Evolutionary conservation across 352 stramenopile genomes (phyloP), one percentile per base, ranked within the genome.

Genomic region (Globisporangium irregulare): DNA sequence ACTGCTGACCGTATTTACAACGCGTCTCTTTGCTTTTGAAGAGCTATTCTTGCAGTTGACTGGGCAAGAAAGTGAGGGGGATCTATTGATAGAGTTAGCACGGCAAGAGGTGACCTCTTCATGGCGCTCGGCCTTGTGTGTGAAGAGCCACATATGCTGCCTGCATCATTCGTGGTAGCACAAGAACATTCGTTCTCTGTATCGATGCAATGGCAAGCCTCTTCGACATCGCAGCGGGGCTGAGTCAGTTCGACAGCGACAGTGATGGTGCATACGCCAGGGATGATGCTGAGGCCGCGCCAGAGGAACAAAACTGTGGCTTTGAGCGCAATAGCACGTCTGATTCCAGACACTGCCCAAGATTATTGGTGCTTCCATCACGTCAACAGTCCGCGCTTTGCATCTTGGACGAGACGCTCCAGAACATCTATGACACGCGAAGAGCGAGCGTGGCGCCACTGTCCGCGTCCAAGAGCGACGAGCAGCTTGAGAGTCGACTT

Each of bases 181-280:
- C 32, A 8, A 38, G 7, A 5, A 38, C 32, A 38, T 38, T 38
- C 32, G 32, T 38, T 38, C 32, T 38, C 7, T 12, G 32, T 38
- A 38, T 38, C 32, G 32, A 38, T 38, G 32, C 32, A 10, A 38
- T 87, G 79, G 34, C 70, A 59, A 90, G 80, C 75, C 72, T 90
- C 25, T 90, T 90, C 51, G 82, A 90, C 58, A 62, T 87, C n/a
- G 79, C 81, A 32, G 79, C 78, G 6, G 76, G 68, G 6, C 67
- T 90, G 66, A 81, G 64, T n/a, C 76, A 87, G 27, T 88, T 83
- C 51, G 60, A 72, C n/a, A 60, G 57, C 54, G 41, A 20, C 24
- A 41, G 29, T 12, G 41, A 51, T 12, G 41, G 53, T 34, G 7
- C 25, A 43, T 54, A 18, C 9, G 2, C 43, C 34, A 66, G 46